Evolutionary conservation across 2,329 filamentous ascomycete species (phyloP).

Genomic region (Xylariaceae sp.): DNA sequence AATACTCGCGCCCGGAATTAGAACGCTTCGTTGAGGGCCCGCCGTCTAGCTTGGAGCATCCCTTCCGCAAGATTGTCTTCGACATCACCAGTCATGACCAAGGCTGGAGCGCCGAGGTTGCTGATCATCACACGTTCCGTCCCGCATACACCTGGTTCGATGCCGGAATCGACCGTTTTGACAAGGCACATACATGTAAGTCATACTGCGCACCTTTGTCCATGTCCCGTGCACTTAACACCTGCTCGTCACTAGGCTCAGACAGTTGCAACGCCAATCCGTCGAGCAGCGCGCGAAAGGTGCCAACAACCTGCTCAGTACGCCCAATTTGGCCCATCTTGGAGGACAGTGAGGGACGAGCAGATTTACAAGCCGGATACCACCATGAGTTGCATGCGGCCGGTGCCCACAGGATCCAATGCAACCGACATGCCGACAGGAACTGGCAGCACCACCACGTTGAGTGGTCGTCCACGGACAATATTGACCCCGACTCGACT

Average conservation of each 20-base stretch:
- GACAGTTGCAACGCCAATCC: constrained; percentile 6
- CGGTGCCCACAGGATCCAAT: constrained; percentile 45
- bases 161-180: constrained; percentile 56
- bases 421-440: constrained; percentile 40
- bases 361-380: constrained; percentile 22
- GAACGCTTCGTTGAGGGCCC: constrained; percentile 40
- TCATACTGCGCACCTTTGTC: neutral
- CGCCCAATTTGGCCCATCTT: constrained; percentile 30
- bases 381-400: constrained; percentile 37
- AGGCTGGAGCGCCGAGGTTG: constrained; percentile 46
- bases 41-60: constrained; percentile 41
- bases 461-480: constrained; percentile 53
- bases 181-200: constrained; percentile 34
- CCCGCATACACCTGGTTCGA: constrained; percentile 63
- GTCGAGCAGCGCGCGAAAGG: constrained; percentile 4
- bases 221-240: constrained; percentile 8
- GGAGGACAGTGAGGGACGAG: constrained; percentile 17
- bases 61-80: constrained; percentile 62
- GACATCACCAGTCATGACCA: constrained; percentile 57
- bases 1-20: constrained; percentile 33
- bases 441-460: constrained; percentile 43
- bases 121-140: constrained; percentile 39
- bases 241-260: constrained; percentile 18
- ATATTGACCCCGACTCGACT: constrained; percentile 42
- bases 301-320: constrained; percentile 27